Evolutionary conservation across 2,329 filamentous ascomycete genomes (phyloP), one percentile per base, ranked within the genome.

Genomic region (Alternaria longipes): DNA sequence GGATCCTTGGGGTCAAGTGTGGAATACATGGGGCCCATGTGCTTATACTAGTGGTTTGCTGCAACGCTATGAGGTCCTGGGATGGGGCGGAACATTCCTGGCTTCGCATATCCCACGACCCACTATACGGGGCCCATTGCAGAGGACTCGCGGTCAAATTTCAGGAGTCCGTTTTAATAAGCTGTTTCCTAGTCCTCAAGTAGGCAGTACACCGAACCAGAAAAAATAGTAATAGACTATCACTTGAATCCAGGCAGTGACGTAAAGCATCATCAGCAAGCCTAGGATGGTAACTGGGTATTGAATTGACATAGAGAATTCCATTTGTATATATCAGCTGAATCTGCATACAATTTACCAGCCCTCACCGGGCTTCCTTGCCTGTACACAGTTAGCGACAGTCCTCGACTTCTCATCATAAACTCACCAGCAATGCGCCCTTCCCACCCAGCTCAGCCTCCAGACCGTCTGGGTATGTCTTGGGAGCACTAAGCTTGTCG

Each of bases 391-490:
- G 32, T 72, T 55, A 73, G 65, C 32, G 36, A 11, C 9, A 14
- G 1, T 16, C 22, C 16, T 3, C 5, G 1, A 24, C 1, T 5
- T 14, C 1, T 5, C 11, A 22, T 1, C 2, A n/a, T n/a, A 2
- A 1, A 77, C 79, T 73, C 64, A 81, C 80, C 65, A 64, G 65
- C 30, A 82, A 57, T 44, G 82, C 79, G n/a, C 72, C 59, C 49
- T 79, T 76, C 6, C 83, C 83, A 59, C 83, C 83, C 4, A 85
- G 74, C 69, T 85, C 83, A 30, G 70, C 74, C 67, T 84, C 82
- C 53, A 85, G 68, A 16, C 83, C 83, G 62, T 76, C 82, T 14
- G 79, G 76, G 65, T 81, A 85, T 45, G 80, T 81, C 71, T 80
- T 80, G 30, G 82, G 80, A 6, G 76, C 78, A 47, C 78, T 78